A percentile compares a stretch with the other conserved stretches of the same genome.
These are phyloP conservation scores for Hypomontagnella monticulosa DNA, from an alignment of 495 filamentous ascomycete genomes.

Conservation along the genomic window DNA sequence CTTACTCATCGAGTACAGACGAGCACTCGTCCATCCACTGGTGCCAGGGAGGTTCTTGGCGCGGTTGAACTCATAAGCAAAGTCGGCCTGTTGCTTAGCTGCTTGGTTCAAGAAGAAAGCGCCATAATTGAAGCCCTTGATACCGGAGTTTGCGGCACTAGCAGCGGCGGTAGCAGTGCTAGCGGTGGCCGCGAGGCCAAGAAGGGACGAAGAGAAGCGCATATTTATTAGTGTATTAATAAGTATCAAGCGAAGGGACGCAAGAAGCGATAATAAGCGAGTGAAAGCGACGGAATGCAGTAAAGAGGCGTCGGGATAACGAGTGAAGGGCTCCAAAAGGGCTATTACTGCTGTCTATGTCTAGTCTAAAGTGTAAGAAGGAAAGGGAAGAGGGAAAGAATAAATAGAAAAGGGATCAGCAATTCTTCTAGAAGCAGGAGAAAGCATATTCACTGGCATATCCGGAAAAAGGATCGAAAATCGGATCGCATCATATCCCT, in stretches of 20 bases:
- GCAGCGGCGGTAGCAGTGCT: constrained; percentile 33
- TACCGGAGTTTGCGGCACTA: constrained; percentile 53
- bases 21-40: constrained; percentile 73
- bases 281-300: constrained; percentile 34
- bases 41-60: constrained; percentile 73
- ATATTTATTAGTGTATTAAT: constrained; percentile 45
- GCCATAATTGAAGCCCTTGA: constrained; percentile 83
- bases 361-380: background rate
- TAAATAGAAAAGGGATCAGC: constrained; percentile 28
- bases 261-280: constrained; percentile 36
- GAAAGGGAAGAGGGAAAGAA: constrained; percentile 13
- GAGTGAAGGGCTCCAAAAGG: constrained; percentile 23
- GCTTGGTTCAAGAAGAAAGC: constrained; percentile 67
- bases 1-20: constrained; percentile 55
- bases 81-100: constrained; percentile 68
- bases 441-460: background rate
- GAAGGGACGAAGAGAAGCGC: constrained; percentile 49
- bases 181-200: constrained; percentile 48
- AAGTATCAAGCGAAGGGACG: constrained; percentile 30
- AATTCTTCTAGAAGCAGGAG: constrained; percentile 38
- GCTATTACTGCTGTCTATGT: constrained; percentile 15
- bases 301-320: constrained; percentile 14
- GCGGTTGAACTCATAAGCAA: constrained; percentile 69
- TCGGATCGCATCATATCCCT: constrained; percentile 39
- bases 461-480: constrained; percentile 40